phyloP scores from a whole-genome alignment of 176 grass and related monocot genomes.

The Musa itinerans region DNA sequence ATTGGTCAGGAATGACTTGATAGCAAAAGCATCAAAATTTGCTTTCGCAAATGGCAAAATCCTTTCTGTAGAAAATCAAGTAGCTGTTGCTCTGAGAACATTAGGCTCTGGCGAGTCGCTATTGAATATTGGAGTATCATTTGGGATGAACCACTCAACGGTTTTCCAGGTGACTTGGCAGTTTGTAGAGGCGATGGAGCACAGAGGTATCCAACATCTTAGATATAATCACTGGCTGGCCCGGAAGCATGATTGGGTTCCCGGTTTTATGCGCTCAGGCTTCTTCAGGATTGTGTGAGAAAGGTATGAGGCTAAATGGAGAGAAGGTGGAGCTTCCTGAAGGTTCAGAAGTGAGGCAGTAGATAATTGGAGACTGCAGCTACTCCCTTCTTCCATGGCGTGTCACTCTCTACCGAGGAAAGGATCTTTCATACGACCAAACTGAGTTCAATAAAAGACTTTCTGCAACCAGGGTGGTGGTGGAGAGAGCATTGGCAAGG shows the following conservation, averaged over 20 bases:
- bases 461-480: constrained; percentile 30
- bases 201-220: background rate
- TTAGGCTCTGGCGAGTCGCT: background rate
- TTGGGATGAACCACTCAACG: constrained; percentile 2
- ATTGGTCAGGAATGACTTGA: constrained; percentile 3
- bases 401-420: constrained; percentile 45
- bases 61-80: background rate
- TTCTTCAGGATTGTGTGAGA: constrained; percentile 6
- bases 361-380: constrained; percentile 49
- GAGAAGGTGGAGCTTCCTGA: constrained; percentile 28
- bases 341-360: constrained; percentile 45
- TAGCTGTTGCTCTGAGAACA: constrained; percentile 9
- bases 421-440: constrained; percentile 34
- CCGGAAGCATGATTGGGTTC: background rate
- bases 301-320: constrained; percentile 40
- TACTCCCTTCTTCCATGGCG: constrained; percentile 67
- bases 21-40: background rate
- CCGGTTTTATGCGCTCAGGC: background rate
- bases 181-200: constrained; percentile 6
- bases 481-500: constrained; percentile 42
- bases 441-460: constrained; percentile 43
- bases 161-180: background rate
- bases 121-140: background rate
- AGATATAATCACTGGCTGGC: background rate
- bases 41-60: background rate